These are phyloP conservation scores for Penicillium waksmanii DNA, from an alignment of 495 filamentous ascomycete genomes.

Conservation along the genomic window DNA sequence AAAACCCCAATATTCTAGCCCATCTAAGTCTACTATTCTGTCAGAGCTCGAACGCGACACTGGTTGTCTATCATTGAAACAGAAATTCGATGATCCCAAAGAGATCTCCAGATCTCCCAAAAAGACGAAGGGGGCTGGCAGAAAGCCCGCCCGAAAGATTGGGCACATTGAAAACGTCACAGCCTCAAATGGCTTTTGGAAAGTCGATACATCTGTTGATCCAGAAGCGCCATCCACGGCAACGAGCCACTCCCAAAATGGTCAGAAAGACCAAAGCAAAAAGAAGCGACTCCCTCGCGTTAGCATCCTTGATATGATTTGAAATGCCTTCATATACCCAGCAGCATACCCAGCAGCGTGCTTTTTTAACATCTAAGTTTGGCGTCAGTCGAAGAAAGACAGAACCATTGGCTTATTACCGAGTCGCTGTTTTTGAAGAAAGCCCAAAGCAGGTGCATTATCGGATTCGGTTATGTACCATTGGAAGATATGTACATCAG, in stretches of 20 bases:
- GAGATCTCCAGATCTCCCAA: not conserved
- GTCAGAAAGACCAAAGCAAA: conserved; percentile 17
- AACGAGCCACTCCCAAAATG: not conserved
- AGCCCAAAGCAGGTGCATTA: no score
- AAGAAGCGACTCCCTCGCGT: conserved; percentile 43
- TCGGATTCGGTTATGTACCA: no score
- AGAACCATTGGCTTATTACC: no score
- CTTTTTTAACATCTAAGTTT: not conserved
- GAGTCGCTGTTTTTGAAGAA: no score
- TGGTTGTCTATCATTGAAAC: not conserved
- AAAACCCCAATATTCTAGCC: not conserved
- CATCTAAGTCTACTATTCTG: not conserved
- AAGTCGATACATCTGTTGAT: conserved; percentile 22
- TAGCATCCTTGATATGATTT: conserved; percentile 45
- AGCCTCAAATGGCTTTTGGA: conserved; percentile 41
- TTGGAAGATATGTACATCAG: no score
- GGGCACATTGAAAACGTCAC: conserved; percentile 37
- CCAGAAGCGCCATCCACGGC: conserved; percentile 3
- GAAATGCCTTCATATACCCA: conserved; percentile 5
- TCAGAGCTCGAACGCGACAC: not conserved
- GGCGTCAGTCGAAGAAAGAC: not conserved
- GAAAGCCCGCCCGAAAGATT: conserved; percentile 8
- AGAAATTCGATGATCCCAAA: conserved; percentile 2
- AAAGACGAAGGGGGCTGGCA: not conserved
- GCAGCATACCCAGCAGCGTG: conserved; percentile 1